Conservation (phyloP, 2,329 filamentous ascomycete species). For the Chrysoporthe deuterocubensis region DNA sequence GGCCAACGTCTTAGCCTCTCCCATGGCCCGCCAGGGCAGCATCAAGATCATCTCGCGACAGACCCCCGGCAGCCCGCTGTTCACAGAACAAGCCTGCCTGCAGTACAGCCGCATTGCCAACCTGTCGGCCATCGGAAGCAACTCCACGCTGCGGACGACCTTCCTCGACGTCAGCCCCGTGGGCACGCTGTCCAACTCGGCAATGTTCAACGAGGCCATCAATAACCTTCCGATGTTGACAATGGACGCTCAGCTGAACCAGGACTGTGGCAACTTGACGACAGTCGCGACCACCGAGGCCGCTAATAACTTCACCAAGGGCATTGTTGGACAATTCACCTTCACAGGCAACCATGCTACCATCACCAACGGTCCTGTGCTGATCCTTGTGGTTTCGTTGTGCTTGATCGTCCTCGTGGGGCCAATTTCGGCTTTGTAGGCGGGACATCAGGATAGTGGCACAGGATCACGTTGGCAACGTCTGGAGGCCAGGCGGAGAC, state of each 20-base stretch:
- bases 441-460: neutral
- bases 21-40: neutral
- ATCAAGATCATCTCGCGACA: slow-evolving; percentile 22
- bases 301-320: slow-evolving; percentile 48
- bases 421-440: slow-evolving; percentile 11
- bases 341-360: slow-evolving; percentile 15
- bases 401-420: slow-evolving; percentile 13
- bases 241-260: slow-evolving; percentile 46
- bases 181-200: slow-evolving; percentile 44
- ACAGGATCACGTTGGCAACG: neutral
- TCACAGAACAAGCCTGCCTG: slow-evolving; percentile 36
- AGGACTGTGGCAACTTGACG: slow-evolving; percentile 50
- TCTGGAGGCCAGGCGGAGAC: neutral
- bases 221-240: slow-evolving; percentile 43
- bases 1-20: slow-evolving; percentile 19
- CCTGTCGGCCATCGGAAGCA: slow-evolving; percentile 49
- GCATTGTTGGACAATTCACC: slow-evolving; percentile 42
- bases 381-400: neutral
- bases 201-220: slow-evolving; percentile 47
- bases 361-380: slow-evolving; percentile 13
- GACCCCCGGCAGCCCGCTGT: slow-evolving; percentile 6
- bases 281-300: slow-evolving; percentile 48
- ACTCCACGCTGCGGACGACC: slow-evolving; percentile 50
- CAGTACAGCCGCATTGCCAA: slow-evolving; percentile 52
- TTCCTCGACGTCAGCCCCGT: slow-evolving; percentile 47